Base-by-base conservation (phyloP, 2,329 filamentous ascomycete species). In the Trichoderma sp. region DNA sequence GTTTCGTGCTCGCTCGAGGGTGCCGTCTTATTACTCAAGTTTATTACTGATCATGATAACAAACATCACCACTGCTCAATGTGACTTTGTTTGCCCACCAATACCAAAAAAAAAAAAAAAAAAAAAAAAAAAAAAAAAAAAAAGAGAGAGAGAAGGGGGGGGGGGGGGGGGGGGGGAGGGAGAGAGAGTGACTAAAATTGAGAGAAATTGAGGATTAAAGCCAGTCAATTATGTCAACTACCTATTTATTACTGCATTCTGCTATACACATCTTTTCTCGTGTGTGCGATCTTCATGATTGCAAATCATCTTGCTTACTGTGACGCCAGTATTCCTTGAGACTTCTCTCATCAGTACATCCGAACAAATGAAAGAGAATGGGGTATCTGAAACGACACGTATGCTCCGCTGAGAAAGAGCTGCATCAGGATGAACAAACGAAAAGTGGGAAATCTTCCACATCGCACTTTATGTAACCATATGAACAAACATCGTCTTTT, bases 301-400 rank as follows among this genome's bases (percentile, higher is more conserved):
- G 37, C 29, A 65, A 57, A 48, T 57, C 37, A 22, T 19, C 19
- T 29, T 42, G 25, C 32, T 10, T 13, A 3, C 19, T 35, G n/a
- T n/a, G 17, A 25, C n/a, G 1, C 39, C 29, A 35, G 27, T 32
- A 19, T 48, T 25, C 39, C 50, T 57, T 10, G 25, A 9, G 19
- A 45, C 29, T 19, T 25, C 35, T 64, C 60, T 22, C 35, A 56
- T 56, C 50, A 53, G 45, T 57, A n/a, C 39, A 34, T 45, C 10
- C 12, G 50, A 35, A 65, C 63, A 65, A 48, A 65, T 57, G 63
- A 65, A 57, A 56, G 32, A 48, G 63, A 34, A 65, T 57, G 42
- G 63, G 52, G 63, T 65, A 65, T 65, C 63, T 57, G 63, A 65
- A 65, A 65, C 29, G 63, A 65, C 63, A 56, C 63, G 39, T 25